These are phyloP conservation scores for Mimosa pudica DNA, from an alignment of 306 rosid genomes.

Conservation along the genomic window DNA sequence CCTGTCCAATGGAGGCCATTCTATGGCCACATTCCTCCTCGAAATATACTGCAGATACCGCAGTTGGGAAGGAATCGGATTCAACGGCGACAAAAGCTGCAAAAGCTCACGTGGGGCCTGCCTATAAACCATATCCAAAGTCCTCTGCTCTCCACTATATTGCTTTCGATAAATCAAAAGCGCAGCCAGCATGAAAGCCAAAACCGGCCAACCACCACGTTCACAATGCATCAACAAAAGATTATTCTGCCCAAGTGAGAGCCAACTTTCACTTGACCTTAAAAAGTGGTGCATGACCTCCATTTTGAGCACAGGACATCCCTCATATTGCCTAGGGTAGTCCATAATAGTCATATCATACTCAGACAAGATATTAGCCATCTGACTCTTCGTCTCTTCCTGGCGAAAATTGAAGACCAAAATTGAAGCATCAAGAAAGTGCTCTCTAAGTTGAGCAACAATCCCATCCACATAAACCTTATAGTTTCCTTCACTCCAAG, in stretches of 20 bases:
- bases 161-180: slow-evolving; percentile 74
- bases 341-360: slow-evolving; percentile 90
- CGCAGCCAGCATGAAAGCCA: slow-evolving; percentile 90
- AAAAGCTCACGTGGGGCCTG: slow-evolving; percentile 87
- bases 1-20: slow-evolving; percentile 97
- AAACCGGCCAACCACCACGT: slow-evolving; percentile 92
- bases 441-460: slow-evolving; percentile 65
- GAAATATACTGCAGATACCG: slow-evolving; percentile 87
- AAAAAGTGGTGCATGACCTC: slow-evolving; percentile 89
- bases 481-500: slow-evolving; percentile 77
- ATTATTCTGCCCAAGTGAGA: slow-evolving; percentile 74
- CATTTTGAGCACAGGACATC: slow-evolving; percentile 76
- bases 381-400: slow-evolving; percentile 52
- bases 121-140: slow-evolving; percentile 86
- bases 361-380: slow-evolving; percentile 66
- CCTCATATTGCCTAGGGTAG: slow-evolving; percentile 85
- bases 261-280: slow-evolving; percentile 94
- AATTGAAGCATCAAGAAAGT: slow-evolving; percentile 68
- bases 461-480: slow-evolving; percentile 61
- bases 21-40: slow-evolving; percentile 81
- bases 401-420: slow-evolving; percentile 83
- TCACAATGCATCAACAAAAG: slow-evolving; percentile 92
- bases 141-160: slow-evolving; percentile 79
- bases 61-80: slow-evolving; percentile 86
- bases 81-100: slow-evolving; percentile 69